These are phyloP conservation scores for Rhizopogon vesiculosus DNA, from an alignment of 768 basidiomycete genomes.

Conservation along the genomic window DNA sequence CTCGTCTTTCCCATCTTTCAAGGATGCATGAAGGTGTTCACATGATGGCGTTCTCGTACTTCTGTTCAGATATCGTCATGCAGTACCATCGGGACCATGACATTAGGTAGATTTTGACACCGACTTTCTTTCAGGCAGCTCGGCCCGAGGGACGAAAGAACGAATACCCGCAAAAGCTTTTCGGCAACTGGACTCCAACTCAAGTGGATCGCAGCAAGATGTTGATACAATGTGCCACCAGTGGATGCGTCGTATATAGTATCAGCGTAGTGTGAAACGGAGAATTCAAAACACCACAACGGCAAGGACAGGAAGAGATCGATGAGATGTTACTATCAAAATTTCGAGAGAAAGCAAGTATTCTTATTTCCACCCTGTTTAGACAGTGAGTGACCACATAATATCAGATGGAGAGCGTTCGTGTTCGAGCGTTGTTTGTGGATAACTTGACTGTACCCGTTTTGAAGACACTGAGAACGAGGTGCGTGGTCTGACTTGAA, in stretches of 20 bases:
- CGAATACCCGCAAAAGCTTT: constrained; percentile 46
- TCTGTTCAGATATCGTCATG: constrained; percentile 28
- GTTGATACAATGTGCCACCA: constrained; percentile 1
- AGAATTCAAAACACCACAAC: constrained; percentile 11
- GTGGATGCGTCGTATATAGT: background rate
- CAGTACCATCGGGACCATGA: constrained; percentile 36
- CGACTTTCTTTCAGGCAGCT: constrained; percentile 11
- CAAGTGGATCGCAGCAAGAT: constrained; percentile 36
- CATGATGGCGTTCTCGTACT: background rate
- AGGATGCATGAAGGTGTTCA: background rate
- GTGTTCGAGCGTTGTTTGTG: no score
- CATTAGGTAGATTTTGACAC: constrained; percentile 35
- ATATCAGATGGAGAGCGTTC: constrained; percentile 28
- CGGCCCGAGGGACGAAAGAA: background rate
- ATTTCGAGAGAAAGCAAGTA: constrained; percentile 20
- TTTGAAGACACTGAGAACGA: constrained; percentile 31
- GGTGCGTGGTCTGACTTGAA: constrained; percentile 10
- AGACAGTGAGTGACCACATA: background rate
- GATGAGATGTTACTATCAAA: constrained; percentile 20
- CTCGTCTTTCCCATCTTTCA: background rate
- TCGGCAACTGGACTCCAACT: constrained; percentile 49
- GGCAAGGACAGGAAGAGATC: background rate
- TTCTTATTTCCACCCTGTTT: no score
- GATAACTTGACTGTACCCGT: no score
- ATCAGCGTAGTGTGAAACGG: background rate